Percentiles rank a stretch among this genome's conserved stretches.
These are phyloP conservation scores for Monosporascus sp. DNA, from an alignment of 2,329 filamentous ascomycete species.

Conservation along the genomic window DNA sequence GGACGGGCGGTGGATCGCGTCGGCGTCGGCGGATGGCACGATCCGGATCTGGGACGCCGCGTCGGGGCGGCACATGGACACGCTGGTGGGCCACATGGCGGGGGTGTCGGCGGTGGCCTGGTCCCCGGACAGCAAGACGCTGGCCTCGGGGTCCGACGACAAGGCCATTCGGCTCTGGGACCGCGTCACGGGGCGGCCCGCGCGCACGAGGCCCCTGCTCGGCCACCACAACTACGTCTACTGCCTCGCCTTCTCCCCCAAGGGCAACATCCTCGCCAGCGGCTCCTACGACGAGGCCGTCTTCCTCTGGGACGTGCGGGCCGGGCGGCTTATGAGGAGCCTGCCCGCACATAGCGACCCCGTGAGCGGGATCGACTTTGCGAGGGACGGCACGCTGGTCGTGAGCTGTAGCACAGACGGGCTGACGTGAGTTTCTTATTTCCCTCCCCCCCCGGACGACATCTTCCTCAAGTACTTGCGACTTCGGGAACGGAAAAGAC, in stretches of 20 bases:
- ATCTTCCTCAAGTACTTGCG: not conserved
- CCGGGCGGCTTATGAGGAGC: slow-evolving; percentile 80
- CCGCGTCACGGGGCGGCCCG: slow-evolving; percentile 54
- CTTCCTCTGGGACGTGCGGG: slow-evolving; percentile 92
- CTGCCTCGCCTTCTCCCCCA: slow-evolving; percentile 90
- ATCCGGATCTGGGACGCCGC: slow-evolving; percentile 85
- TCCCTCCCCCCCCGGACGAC: not conserved
- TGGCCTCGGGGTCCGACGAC: slow-evolving; percentile 92
- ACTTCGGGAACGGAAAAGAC: too few relatives aligned
- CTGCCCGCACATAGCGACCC: slow-evolving; percentile 94
- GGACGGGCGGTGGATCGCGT: slow-evolving; percentile 84
- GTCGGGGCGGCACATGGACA: slow-evolving; percentile 77
- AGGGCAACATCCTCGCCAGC: slow-evolving; percentile 93
- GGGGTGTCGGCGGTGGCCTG: slow-evolving; percentile 92
- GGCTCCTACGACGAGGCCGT: slow-evolving; percentile 97
- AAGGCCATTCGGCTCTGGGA: slow-evolving; percentile 96
- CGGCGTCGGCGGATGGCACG: slow-evolving; percentile 81
- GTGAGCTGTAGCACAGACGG: slow-evolving; percentile 90
- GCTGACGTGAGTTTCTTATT: slow-evolving; percentile 57
- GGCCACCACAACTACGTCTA: slow-evolving; percentile 98
- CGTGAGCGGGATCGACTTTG: slow-evolving; percentile 89
- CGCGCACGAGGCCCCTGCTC: slow-evolving; percentile 56
- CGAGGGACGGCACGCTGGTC: slow-evolving; percentile 84
- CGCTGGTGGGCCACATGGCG: slow-evolving; percentile 87
- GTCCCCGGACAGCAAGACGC: slow-evolving; percentile 80